phyloP scores from a whole-genome alignment of 208 protist species.

The Crithidia brevicula region DNA sequence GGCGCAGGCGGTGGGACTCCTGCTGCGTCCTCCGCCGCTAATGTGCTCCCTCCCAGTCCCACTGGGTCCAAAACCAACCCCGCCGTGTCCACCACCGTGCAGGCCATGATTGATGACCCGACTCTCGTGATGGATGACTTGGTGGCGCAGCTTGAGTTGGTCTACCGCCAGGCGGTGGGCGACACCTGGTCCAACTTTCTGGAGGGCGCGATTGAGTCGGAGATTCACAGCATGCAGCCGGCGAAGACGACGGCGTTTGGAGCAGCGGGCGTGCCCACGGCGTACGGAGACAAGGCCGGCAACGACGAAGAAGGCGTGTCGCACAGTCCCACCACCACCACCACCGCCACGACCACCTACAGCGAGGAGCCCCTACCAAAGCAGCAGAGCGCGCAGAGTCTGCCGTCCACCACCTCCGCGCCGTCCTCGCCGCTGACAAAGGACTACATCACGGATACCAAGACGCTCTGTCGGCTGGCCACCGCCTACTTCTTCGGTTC shows the following conservation, averaged over 20 bases:
- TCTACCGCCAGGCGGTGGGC: slow-evolving; percentile 57
- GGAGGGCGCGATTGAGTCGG: slow-evolving; percentile 40
- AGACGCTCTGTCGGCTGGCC: slow-evolving; percentile 57
- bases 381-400: not conserved
- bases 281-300: slow-evolving; percentile 1
- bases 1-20: not conserved
- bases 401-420: not conserved
- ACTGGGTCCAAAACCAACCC: not conserved
- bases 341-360: not conserved
- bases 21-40: not conserved
- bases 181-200: slow-evolving; percentile 67
- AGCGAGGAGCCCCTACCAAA: slow-evolving; percentile 2
- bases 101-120: slow-evolving; percentile 27
- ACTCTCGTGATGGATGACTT: slow-evolving; percentile 68
- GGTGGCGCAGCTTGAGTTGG: slow-evolving; percentile 53
- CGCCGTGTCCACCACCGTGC: slow-evolving; percentile 2
- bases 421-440: slow-evolving; percentile 9
- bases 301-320: not conserved
- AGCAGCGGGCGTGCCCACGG: too few species aligned
- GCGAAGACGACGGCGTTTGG: too few species aligned
- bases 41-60: slow-evolving; percentile 5
- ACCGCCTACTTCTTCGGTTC: slow-evolving; percentile 78
- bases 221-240: slow-evolving; percentile 12
- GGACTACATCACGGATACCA: slow-evolving; percentile 29
- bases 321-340: not conserved